Base-by-base conservation (phyloP, 805 yeast species). In the Kluyveromyces wickerhamii region DNA sequence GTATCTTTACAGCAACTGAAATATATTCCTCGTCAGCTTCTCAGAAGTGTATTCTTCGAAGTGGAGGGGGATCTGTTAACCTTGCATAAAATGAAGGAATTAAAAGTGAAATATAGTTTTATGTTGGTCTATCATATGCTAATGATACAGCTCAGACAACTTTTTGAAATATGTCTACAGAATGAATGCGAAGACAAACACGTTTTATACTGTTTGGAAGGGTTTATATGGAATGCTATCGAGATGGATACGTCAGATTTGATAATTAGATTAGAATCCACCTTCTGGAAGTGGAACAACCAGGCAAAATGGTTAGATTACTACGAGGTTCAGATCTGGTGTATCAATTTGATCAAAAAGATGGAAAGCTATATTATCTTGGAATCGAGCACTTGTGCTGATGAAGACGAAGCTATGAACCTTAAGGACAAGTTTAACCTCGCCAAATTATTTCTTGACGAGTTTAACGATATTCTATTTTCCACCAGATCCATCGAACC, bases 371-470 rank as follows among this genome's bases (percentile, higher is more conserved):
- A 30, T 4, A 13, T 8, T 10, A 14, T 12, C 16, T 8, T n/a
- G 11, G 33, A 30, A 9, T 4, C 20, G 10, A 13, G 15, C 3
- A 13, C 16, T 4, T 30, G 33, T 19, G 12, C 21, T 2, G 16
- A 30, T 19, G 33, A 30, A 11, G 33, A 30, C 13, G 33, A 20
- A 5, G 11, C 15, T 11, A 6, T 31, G 21, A 24, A 31, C 11
- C 22, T 31, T 21, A 24, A 24, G 16, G 27, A 34, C 24, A 38
- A 39, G 20, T 39, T 20, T 31, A 36, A 36, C 24, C 21, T 39
- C 13, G 42, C 32, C 7, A 35, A 31, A 14, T 24, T 39, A 12
- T 39, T 39, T 28, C 23, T 39, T 14, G 30, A 30, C 26, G 42
- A 39, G 23, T 30, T 39, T 20, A 12, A 29, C 14, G 42, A 39